Conservation (phyloP, 1,284 basidiomycete species). For the Sanguinoderma infundibulare region DNA sequence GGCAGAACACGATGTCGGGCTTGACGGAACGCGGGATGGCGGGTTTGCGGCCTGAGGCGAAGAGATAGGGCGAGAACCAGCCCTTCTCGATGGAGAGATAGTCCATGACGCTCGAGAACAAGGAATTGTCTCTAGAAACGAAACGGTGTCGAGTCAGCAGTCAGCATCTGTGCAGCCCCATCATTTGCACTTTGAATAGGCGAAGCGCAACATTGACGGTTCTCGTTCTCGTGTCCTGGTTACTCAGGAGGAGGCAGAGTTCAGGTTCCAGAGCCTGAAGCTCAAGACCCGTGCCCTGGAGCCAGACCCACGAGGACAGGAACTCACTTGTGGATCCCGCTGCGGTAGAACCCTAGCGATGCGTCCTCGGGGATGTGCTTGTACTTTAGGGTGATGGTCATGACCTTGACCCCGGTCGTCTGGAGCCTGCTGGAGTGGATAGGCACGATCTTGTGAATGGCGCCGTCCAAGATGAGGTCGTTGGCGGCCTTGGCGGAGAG, state of each 20-base stretch:
- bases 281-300: background rate
- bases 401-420: conserved; percentile 60
- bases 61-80: conserved; percentile 71
- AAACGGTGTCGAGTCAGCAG: background rate
- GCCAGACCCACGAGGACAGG: background rate
- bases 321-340: conserved; percentile 57
- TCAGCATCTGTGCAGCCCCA: background rate
- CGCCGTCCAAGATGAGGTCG: conserved; percentile 56
- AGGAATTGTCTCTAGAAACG: conserved; percentile 47
- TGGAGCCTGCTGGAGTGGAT: conserved; percentile 55
- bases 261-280: background rate
- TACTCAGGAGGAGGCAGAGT: background rate
- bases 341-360: conserved; percentile 62
- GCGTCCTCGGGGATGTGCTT: conserved; percentile 65
- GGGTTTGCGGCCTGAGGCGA: conserved; percentile 61
- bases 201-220: background rate
- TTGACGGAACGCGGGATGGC: conserved; percentile 65
- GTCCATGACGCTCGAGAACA: conserved; percentile 67
- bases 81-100: conserved; percentile 67
- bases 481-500: conserved; percentile 53
- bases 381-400: conserved; percentile 64
- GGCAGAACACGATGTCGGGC: conserved; percentile 69
- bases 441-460: conserved; percentile 53
- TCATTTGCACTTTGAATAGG: background rate
- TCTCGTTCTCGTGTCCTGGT: background rate